Evolutionary conservation across 805 yeast species (phyloP).

Genomic region (Starmera dryadoides): DNA sequence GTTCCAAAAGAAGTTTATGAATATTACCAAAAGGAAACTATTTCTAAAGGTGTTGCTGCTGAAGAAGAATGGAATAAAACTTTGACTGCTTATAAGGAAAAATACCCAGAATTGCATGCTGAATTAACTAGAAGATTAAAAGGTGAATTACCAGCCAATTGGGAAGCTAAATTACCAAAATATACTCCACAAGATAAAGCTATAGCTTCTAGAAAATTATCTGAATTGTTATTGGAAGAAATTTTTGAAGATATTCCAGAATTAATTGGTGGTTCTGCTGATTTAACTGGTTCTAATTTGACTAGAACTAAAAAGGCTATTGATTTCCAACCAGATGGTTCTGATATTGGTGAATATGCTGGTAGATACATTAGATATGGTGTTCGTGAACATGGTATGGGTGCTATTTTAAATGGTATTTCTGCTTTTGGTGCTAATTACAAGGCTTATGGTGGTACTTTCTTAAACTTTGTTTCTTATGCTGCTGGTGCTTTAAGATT

Average conservation of each 20-base stretch:
- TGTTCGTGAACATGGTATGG: constrained; percentile 99
- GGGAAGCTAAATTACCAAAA: constrained; percentile 73
- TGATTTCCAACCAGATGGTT: constrained; percentile 86
- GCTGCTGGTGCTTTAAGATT: constrained; percentile 86
- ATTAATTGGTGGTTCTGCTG: constrained; percentile 96
- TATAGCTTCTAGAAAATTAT: constrained; percentile 89
- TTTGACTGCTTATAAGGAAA: constrained; percentile 51
- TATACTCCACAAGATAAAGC: constrained; percentile 76
- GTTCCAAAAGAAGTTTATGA: constrained; percentile 83
- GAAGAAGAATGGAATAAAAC: constrained; percentile 72
- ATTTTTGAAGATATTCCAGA: constrained; percentile 70
- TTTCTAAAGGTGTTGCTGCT: constrained; percentile 54
- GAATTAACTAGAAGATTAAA: constrained; percentile 74
- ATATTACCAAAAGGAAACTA: constrained; percentile 47
- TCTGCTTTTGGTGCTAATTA: constrained; percentile 82
- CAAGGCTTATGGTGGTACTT: constrained; percentile 94
- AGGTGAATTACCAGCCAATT: constrained; percentile 73
- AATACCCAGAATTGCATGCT: constrained; percentile 73
- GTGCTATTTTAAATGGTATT: constrained; percentile 96
- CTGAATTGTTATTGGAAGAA: constrained; percentile 67
- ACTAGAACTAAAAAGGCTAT: constrained; percentile 79
- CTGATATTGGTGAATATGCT: constrained; percentile 74
- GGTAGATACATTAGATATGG: constrained; percentile 97
- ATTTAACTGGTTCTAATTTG: constrained; percentile 93
- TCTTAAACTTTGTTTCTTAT: constrained; percentile 85